Percentiles rank a stretch among this genome's conserved stretches.
Evolutionary conservation across 768 basidiomycete genomes (phyloP).

Genomic region (Russula ochroleuca): DNA sequence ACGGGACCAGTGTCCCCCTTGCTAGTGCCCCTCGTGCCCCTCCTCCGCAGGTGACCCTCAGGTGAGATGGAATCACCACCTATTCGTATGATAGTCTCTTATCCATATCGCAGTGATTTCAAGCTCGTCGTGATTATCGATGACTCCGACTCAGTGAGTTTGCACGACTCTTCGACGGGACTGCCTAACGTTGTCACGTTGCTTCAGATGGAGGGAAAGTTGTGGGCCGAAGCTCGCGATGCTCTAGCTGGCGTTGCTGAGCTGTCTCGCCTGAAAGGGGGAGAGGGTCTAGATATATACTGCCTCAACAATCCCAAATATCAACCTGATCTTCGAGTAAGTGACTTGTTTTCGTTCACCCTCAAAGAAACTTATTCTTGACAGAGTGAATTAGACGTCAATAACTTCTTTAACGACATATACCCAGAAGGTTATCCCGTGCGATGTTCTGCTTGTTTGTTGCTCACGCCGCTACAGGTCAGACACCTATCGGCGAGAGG

Average conservation of each 20-base stretch:
- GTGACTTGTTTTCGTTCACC: slow-evolving; percentile 30
- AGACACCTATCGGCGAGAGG: slow-evolving; percentile 40
- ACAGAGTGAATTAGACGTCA: slow-evolving; percentile 21
- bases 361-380: neutral
- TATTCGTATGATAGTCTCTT: neutral
- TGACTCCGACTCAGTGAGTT: slow-evolving; percentile 39
- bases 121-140: slow-evolving; percentile 43
- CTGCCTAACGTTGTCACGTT: neutral
- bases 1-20: neutral
- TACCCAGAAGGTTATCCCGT: slow-evolving; percentile 14
- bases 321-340: slow-evolving; percentile 28
- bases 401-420: slow-evolving; percentile 15
- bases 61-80: slow-evolving; percentile 4
- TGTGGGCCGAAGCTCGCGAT: slow-evolving; percentile 41
- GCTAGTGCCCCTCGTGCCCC: neutral
- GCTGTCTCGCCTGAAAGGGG: slow-evolving; percentile 37
- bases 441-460: slow-evolving; percentile 6
- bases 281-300: slow-evolving; percentile 41
- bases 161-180: neutral
- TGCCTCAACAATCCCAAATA: slow-evolving; percentile 37
- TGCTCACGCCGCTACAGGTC: slow-evolving; percentile 28
- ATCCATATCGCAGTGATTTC: slow-evolving; percentile 33
- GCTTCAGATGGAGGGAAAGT: slow-evolving; percentile 39
- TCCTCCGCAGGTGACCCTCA: neutral
- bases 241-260: slow-evolving; percentile 42